Conservation (phyloP, 2,329 filamentous ascomycete genomes). For the Talaromyces sp. region DNA sequence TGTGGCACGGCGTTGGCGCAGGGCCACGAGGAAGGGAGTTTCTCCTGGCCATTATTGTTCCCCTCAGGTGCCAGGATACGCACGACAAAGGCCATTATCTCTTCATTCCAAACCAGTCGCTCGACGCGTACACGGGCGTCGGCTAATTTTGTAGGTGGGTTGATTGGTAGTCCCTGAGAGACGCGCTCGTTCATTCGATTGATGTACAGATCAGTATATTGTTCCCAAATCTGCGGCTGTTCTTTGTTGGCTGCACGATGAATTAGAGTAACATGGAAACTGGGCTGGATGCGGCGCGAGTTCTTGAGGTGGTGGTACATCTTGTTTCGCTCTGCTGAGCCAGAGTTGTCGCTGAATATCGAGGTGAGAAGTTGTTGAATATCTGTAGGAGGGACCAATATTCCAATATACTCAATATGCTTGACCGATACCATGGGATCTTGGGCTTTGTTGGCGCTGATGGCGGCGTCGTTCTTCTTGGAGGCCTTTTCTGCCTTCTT, state of each 20-base stretch:
- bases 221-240: conserved; percentile 70
- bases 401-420: conserved; percentile 65
- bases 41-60: not conserved
- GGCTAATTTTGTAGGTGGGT: conserved; percentile 33
- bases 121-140: conserved; percentile 53
- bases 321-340: conserved; percentile 51
- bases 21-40: conserved; percentile 49
- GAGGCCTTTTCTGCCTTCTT: conserved; percentile 30
- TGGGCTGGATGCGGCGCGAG: conserved; percentile 70
- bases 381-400: conserved; percentile 52
- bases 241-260: conserved; percentile 66
- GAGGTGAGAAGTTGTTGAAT: conserved; percentile 62
- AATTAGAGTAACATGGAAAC: conserved; percentile 92
- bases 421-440: conserved; percentile 43
- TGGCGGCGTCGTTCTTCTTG: conserved; percentile 17
- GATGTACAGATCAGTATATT: conserved; percentile 61
- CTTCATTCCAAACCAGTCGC: conserved; percentile 73
- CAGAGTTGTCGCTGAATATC: conserved; percentile 55
- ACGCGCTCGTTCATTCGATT: conserved; percentile 30
- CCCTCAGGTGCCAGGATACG: conserved; percentile 51
- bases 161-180: conserved; percentile 22
- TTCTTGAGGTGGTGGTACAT: conserved; percentile 76
- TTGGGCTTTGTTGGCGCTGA: conserved; percentile 21
- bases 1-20: conserved; percentile 79
- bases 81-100: conserved; percentile 88